Evolutionary conservation across 169 alveolate species (phyloP).

Genomic region (Cryptosporidium ubiquitum): DNA sequence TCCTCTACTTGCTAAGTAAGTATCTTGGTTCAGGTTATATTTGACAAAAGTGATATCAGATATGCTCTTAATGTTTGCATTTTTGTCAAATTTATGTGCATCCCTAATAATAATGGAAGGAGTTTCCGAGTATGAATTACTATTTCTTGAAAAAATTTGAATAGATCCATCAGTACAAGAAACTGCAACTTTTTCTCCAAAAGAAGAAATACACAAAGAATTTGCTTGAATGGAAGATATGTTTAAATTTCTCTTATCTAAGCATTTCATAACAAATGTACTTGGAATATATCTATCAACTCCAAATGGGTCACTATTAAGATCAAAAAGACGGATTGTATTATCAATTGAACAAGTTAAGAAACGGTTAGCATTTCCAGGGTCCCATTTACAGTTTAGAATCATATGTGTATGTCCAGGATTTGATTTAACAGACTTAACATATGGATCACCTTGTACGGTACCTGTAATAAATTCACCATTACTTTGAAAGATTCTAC

Average conservation of each 20-base stretch:
- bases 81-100: slow-evolving; percentile 20
- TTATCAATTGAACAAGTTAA: slow-evolving; percentile 51
- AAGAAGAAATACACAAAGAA: slow-evolving; percentile 27
- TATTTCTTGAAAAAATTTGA: slow-evolving; percentile 33
- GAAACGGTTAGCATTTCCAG: slow-evolving; percentile 4
- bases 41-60: slow-evolving; percentile 42
- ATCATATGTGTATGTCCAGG: slow-evolving; percentile 71
- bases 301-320: slow-evolving; percentile 66
- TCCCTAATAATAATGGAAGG: slow-evolving; percentile 50
- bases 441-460: slow-evolving; percentile 72
- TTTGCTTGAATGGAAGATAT: slow-evolving; percentile 50
- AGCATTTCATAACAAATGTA: slow-evolving; percentile 28
- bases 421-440: slow-evolving; percentile 49
- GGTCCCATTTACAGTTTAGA: slow-evolving; percentile 61
- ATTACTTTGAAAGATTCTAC: slow-evolving; percentile 44
- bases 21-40: neutral
- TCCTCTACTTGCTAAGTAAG: slow-evolving; percentile 46
- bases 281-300: slow-evolving; percentile 61
- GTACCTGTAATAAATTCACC: slow-evolving; percentile 61
- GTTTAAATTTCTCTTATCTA: slow-evolving; percentile 23
- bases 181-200: slow-evolving; percentile 38
- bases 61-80: slow-evolving; percentile 4
- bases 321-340: slow-evolving; percentile 59
- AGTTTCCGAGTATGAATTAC: slow-evolving; percentile 39
- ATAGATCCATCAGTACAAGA: slow-evolving; percentile 65